Base-by-base conservation (phyloP, 139 green algal genomes). In the Limnomonas spitsbergensis region DNA sequence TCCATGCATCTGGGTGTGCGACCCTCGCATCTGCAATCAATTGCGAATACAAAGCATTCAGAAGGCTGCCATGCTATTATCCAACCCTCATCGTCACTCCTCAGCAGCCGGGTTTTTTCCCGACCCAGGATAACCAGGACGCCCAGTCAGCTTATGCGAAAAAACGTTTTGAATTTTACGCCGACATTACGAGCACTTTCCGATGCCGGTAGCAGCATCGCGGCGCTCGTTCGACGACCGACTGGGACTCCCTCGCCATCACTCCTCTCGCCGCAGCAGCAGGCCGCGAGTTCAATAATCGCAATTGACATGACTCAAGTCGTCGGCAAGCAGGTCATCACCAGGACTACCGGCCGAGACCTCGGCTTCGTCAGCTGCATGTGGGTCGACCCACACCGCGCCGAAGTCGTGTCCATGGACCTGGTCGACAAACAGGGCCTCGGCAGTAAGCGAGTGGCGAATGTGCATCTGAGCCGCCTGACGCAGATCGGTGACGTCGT, bases 401-500 rank as follows among this genome's bases (percentile, higher is more conserved):
- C 85, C 31, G 73, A 85, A 3, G 82, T 95, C 1, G 85, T 89
- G 6, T 90, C 83, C 0, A 73, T 95, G 9, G 90, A 95, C 82
- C 83, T 95, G 2, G 69, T 83, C 24, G 69, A 83, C 24, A 82
- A 88, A 38, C 84, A 81, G 36, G 52, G 76, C 68, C 40, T 80
- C 3, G 77, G 80, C 75, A 74, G 38, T 67, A 31, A 34, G 26
- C 53, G 73, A 3, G 56, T 70, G n/a, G 79, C 66, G 27, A 90
- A 89, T 67, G 72, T 95, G 1, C 80, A 81, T 1, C 82, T 95
- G 36, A 53, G 40, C 4, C 84, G 78, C 36, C 79, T 95, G 26
- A 78, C 71, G 2, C 78, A 95, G 80, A 90, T 95, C 47, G 88
- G 89, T 47, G 91, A 95, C 66, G 91, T 95, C 2, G 78, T 94